Percentiles rank a stretch among this genome's conserved stretches.
Conservation (phyloP, 2,329 filamentous ascomycete genomes). For the Exophiala lecanii-corni region DNA sequence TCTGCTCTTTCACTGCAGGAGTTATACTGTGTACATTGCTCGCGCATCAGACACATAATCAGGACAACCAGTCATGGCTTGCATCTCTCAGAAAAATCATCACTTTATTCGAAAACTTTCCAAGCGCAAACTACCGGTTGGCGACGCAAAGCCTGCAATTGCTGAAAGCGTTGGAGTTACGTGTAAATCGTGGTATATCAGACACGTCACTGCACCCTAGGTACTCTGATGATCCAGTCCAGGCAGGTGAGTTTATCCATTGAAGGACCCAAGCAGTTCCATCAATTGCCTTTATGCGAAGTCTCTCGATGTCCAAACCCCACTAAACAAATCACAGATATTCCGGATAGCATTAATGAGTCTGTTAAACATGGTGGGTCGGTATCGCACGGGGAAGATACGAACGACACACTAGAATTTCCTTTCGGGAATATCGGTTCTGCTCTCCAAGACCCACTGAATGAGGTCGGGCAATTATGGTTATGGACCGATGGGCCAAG, state of each 20-base stretch:
- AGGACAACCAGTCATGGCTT: background rate
- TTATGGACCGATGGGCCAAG: no score
- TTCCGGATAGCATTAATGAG: background rate
- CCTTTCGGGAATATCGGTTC: background rate
- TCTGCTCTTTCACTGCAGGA: conserved; percentile 8
- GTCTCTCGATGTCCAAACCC: background rate
- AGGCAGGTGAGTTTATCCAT: background rate
- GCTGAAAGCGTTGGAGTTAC: conserved; percentile 2
- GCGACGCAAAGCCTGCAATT: conserved; percentile 5
- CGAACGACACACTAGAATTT: background rate
- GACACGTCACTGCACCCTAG: background rate
- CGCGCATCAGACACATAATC: background rate
- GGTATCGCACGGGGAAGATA: background rate
- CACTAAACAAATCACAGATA: background rate
- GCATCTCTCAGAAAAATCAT: conserved; percentile 1
- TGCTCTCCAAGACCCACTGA: background rate
- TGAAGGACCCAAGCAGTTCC: background rate
- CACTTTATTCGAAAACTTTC: conserved; percentile 4
- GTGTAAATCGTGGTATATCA: background rate
- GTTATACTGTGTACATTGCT: conserved; percentile 5
- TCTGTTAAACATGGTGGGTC: background rate
- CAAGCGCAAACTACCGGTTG: conserved; percentile 6
- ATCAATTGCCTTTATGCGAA: background rate
- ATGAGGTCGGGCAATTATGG: background rate
- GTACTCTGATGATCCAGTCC: background rate